A percentile compares a stretch with the other conserved stretches of the same genome.
phyloP scores from a whole-genome alignment of 345 rosid species.

The Corchorus capsularis region DNA sequence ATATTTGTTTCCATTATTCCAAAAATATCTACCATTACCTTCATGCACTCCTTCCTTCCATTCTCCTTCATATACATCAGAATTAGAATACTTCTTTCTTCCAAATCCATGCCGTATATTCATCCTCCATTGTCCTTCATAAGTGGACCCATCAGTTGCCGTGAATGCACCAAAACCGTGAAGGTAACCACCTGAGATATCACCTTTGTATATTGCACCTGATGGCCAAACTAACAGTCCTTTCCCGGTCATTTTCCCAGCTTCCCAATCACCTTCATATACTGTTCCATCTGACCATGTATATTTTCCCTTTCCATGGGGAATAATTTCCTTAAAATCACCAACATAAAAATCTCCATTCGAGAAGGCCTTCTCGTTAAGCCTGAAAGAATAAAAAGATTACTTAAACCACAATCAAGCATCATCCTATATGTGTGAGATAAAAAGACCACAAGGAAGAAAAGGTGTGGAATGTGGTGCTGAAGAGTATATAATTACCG shows the following conservation, averaged over 20 bases:
- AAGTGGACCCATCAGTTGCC: constrained; percentile 58
- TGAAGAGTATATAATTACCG: background rate
- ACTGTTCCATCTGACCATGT: constrained; percentile 67
- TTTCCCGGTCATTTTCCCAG: constrained; percentile 80
- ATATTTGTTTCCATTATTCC: constrained; percentile 78
- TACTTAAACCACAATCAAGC: background rate
- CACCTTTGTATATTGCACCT: constrained; percentile 81
- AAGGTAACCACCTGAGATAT: constrained; percentile 83
- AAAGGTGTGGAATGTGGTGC: background rate
- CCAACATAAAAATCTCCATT: constrained; percentile 77
- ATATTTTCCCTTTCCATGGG: constrained; percentile 81
- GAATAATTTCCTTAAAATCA: constrained; percentile 57
- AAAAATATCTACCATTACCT: constrained; percentile 76
- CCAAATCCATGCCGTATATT: constrained; percentile 83
- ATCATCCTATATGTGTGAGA: background rate
- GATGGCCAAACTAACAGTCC: constrained; percentile 72
- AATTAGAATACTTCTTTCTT: constrained; percentile 65
- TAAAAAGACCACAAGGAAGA: background rate
- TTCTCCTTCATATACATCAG: constrained; percentile 75
- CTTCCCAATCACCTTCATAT: constrained; percentile 89
- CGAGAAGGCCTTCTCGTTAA: constrained; percentile 43
- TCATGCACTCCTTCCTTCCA: constrained; percentile 95
- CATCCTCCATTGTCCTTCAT: constrained; percentile 86
- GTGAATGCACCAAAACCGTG: constrained; percentile 78
- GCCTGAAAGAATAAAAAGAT: constrained; percentile 38